phyloP scores from a whole-genome alignment of 768 basidiomycete genomes.

The Tulasnella sp. region DNA sequence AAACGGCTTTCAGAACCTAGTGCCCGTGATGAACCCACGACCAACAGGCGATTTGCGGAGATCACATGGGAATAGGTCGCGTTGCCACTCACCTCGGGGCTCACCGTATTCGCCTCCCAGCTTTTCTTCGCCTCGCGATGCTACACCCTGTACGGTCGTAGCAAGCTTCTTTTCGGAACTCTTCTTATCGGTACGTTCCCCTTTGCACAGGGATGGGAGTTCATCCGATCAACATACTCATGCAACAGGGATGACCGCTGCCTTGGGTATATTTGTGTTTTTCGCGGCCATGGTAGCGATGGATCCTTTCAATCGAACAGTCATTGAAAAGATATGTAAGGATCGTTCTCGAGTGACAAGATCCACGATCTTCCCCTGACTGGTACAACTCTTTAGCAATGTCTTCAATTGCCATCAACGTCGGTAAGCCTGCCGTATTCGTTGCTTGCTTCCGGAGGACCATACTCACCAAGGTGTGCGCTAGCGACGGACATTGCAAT shows the following conservation, averaged over 20 bases:
- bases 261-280: not conserved
- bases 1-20: not conserved
- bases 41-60: not conserved
- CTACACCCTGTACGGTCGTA: not conserved
- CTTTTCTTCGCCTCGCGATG: constrained; percentile 11
- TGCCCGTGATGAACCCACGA: not conserved
- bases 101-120: not conserved
- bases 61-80: not conserved
- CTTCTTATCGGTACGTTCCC: not conserved
- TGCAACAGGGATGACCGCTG: not conserved
- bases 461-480: not conserved
- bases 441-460: not conserved
- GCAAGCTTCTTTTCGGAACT: not conserved
- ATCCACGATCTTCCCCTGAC: not conserved
- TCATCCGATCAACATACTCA: not conserved
- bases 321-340: not conserved
- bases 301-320: not conserved
- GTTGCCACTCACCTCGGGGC: not conserved
- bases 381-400: not conserved
- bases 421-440: not conserved
- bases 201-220: not conserved
- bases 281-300: not conserved
- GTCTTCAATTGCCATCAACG: not conserved
- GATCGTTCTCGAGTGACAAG: not conserved
- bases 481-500: constrained; percentile 5